Evolutionary conservation across 2,329 filamentous ascomycete species (phyloP).

Genomic region (Blastomyces silverae): DNA sequence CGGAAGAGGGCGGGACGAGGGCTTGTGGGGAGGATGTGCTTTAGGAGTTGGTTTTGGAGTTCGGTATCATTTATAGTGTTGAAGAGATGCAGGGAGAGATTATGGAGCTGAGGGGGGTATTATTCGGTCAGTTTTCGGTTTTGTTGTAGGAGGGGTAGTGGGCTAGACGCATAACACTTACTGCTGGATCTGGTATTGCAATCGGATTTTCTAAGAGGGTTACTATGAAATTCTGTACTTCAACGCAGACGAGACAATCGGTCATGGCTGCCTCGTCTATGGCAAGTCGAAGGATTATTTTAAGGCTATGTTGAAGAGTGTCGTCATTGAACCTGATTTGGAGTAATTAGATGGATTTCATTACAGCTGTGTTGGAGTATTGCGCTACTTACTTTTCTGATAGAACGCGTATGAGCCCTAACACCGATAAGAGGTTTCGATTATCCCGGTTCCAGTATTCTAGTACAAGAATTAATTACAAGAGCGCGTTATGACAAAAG

Average conservation of each 20-base stretch:
- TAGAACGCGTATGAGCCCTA: constrained; percentile 31
- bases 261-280: constrained; percentile 32
- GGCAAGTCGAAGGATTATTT: constrained; percentile 34
- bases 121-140: constrained; percentile 18
- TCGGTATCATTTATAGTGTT: constrained; percentile 34
- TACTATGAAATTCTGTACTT: constrained; percentile 32
- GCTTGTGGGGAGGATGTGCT: constrained; percentile 36
- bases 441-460: constrained; percentile 18
- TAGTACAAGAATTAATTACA: constrained; percentile 17
- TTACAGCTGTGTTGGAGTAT: constrained; percentile 5
- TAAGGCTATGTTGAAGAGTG: constrained; percentile 30
- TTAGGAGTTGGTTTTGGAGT: constrained; percentile 38
- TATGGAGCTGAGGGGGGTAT: constrained; percentile 25
- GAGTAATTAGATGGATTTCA: constrained; percentile 9
- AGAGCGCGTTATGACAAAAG: neutral
- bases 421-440: constrained; percentile 30
- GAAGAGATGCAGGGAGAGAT: constrained; percentile 27
- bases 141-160: neutral
- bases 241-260: constrained; percentile 28
- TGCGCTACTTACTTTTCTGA: constrained; percentile 27
- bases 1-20: constrained; percentile 36
- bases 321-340: constrained; percentile 31
- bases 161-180: constrained; percentile 18
- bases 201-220: constrained; percentile 23
- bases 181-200: constrained; percentile 12